phyloP scores from a whole-genome alignment of 176 grass and related monocot genomes.

The Eleusine coracana region DNA sequence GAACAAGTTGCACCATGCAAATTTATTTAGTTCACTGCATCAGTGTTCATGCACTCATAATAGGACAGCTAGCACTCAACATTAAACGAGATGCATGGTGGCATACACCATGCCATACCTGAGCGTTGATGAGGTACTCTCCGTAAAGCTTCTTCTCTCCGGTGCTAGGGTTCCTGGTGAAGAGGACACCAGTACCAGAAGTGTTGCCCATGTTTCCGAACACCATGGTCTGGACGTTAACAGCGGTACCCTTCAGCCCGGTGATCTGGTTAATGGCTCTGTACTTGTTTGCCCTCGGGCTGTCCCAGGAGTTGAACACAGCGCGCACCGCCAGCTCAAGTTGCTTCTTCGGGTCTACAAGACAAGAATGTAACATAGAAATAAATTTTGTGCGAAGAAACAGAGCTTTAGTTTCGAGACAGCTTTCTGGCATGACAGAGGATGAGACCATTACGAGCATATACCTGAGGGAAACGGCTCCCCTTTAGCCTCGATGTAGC shows the following conservation, averaged over 20 bases:
- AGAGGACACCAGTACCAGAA: constrained; percentile 95
- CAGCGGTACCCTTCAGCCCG: constrained; percentile 79
- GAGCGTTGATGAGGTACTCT: constrained; percentile 93
- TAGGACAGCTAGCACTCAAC: background rate
- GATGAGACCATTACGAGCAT: background rate
- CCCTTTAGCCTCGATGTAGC: constrained; percentile 82
- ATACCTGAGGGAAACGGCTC: constrained; percentile 82
- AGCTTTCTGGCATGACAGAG: background rate
- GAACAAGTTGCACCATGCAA: background rate
- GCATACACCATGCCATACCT: constrained; percentile 36
- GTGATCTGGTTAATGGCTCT: constrained; percentile 94
- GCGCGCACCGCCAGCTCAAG: constrained; percentile 71
- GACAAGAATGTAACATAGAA: background rate
- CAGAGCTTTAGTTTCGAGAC: constrained; percentile 16
- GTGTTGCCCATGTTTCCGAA: constrained; percentile 98
- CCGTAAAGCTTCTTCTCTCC: constrained; percentile 98
- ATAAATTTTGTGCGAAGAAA: constrained; percentile 9
- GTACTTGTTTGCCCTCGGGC: constrained; percentile 86
- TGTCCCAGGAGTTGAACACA: constrained; percentile 95
- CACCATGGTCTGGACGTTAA: constrained; percentile 98
- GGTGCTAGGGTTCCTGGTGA: constrained; percentile 91
- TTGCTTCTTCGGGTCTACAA: constrained; percentile 79
- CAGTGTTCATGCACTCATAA: background rate
- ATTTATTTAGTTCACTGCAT: background rate
- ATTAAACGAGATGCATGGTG: background rate